A percentile compares a stretch with the other conserved stretches of the same genome.
These are phyloP conservation scores for Leishmania tropica DNA, from an alignment of 208 protist genomes.

Conservation along the genomic window DNA sequence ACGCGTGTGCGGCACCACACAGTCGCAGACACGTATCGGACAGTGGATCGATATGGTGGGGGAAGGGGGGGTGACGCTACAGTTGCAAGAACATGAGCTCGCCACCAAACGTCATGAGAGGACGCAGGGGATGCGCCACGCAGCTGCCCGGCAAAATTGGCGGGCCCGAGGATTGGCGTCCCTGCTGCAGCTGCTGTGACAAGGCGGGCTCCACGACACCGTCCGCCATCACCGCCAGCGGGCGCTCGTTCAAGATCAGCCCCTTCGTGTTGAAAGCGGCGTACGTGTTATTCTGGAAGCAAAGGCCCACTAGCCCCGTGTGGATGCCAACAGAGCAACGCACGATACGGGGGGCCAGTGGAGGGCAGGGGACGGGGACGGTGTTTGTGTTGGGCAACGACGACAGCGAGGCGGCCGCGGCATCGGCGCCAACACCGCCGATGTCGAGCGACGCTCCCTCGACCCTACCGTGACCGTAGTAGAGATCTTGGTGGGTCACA, in stretches of 20 bases:
- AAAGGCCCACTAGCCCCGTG: conserved; percentile 74
- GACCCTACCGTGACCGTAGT: conserved; percentile 20
- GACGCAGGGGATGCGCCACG: conserved; percentile 76
- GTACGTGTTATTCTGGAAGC: conserved; percentile 81
- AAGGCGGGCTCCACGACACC: conserved; percentile 16
- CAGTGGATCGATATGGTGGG: no score
- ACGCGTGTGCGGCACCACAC: neutral
- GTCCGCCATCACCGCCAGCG: conserved; percentile 37
- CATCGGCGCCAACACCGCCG: neutral
- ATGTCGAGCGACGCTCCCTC: neutral
- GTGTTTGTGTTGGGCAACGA: neutral
- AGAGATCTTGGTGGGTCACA: conserved; percentile 38
- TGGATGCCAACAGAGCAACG: conserved; percentile 68
- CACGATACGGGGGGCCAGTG: conserved; percentile 41
- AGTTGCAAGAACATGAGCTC: conserved; percentile 78
- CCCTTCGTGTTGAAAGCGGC: conserved; percentile 72
- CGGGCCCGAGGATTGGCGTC: neutral
- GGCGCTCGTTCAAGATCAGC: conserved; percentile 52
- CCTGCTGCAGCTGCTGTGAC: conserved; percentile 16
- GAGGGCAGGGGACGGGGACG: neutral
- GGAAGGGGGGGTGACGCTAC: conserved; percentile 10
- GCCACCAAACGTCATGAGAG: conserved; percentile 70
- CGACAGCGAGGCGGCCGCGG: neutral
- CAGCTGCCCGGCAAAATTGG: conserved; percentile 50
- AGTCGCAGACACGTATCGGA: neutral